phyloP scores from a whole-genome alignment of 176 grass and related monocot genomes.

The Aegilops speltoides region DNA sequence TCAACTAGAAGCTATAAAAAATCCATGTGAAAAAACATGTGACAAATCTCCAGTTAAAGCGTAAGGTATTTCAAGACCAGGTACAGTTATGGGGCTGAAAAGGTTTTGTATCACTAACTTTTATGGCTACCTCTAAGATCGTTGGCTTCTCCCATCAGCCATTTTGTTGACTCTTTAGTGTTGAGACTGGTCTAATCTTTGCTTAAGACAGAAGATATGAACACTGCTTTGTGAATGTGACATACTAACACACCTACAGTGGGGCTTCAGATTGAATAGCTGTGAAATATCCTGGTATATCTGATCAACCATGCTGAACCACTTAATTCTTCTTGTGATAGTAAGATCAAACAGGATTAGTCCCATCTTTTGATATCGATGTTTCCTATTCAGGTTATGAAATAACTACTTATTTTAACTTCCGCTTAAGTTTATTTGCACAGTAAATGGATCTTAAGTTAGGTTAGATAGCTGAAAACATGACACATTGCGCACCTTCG shows the following conservation, averaged over 20 bases:
- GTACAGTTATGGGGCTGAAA: background rate
- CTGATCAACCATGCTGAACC: background rate
- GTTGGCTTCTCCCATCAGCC: background rate
- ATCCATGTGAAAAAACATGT: background rate
- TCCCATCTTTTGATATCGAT: too few relatives aligned
- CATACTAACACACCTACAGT: slow-evolving; percentile 15
- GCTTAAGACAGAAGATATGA: background rate
- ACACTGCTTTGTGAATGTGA: slow-evolving; percentile 3
- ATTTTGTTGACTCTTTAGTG: background rate
- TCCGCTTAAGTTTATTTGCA: background rate
- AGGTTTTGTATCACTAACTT: background rate
- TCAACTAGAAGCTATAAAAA: background rate
- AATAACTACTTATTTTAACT: slow-evolving; percentile 1
- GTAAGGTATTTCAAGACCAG: background rate
- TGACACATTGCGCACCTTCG: slow-evolving; percentile 46
- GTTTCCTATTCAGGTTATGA: background rate
- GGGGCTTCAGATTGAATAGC: background rate
- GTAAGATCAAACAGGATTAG: too few relatives aligned
- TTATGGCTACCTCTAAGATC: background rate
- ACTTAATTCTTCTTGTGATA: too few relatives aligned
- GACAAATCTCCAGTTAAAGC: background rate
- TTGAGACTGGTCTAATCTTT: background rate
- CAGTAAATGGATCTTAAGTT: background rate
- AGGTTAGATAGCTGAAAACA: slow-evolving; percentile 16
- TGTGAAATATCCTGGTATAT: background rate